Conservation (phyloP, 2,329 filamentous ascomycete species). For the Pseudopyrenochaeta lycopersici region DNA sequence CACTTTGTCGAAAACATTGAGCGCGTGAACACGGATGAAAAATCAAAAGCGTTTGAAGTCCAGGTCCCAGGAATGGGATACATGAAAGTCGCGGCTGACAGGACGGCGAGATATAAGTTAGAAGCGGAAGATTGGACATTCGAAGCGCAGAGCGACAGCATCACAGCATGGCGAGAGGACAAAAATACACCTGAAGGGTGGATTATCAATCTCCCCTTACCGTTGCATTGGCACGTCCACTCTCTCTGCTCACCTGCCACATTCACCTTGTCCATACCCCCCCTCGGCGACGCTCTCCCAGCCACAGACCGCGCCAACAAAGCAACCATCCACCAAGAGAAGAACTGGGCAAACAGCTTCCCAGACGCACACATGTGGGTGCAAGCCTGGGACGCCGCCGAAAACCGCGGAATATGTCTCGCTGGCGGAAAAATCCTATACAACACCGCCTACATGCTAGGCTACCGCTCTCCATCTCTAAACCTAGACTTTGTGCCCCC, state of each 20-base stretch:
- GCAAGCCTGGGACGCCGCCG: constrained; percentile 34
- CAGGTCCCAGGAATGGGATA: constrained; percentile 51
- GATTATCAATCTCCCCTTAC: constrained; percentile 57
- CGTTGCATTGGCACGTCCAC: constrained; percentile 63
- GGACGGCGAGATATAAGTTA: constrained; percentile 49
- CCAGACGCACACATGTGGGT: constrained; percentile 54
- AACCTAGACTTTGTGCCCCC: constrained; percentile 57
- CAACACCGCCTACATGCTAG: constrained; percentile 56
- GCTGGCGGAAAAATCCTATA: constrained; percentile 47
- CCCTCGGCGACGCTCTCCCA: constrained; percentile 28
- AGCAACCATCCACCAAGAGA: constrained; percentile 59
- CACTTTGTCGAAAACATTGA: constrained; percentile 54
- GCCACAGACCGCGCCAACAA: constrained; percentile 38
- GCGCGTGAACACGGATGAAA: constrained; percentile 35
- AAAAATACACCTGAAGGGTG: constrained; percentile 55
- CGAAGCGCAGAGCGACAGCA: constrained; percentile 48
- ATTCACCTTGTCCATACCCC: constrained; percentile 52
- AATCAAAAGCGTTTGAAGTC: constrained; percentile 52
- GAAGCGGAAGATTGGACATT: constrained; percentile 49
- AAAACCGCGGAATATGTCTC: constrained; percentile 37
- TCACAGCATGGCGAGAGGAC: constrained; percentile 50
- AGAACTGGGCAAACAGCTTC: constrained; percentile 61
- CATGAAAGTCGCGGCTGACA: constrained; percentile 47
- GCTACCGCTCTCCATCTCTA: constrained; percentile 51
- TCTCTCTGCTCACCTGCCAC: constrained; percentile 53